A percentile compares a stretch with the other conserved stretches of the same genome.
phyloP scores from a whole-genome alignment of 169 alveolate genomes.

The Plasmodium sp. region DNA sequence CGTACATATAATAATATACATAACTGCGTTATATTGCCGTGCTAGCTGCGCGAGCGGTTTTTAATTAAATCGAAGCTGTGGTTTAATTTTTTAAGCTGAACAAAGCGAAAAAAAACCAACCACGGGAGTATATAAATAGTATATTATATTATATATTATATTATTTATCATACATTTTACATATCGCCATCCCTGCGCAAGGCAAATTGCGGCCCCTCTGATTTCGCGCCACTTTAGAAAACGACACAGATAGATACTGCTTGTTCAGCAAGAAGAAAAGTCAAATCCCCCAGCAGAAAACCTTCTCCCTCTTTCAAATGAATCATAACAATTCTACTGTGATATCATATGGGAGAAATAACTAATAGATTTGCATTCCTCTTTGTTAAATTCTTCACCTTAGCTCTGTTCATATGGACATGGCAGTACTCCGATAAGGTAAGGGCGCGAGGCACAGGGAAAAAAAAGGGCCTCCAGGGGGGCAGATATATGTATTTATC shows the following conservation, averaged over 20 bases:
- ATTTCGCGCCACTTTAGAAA: neutral
- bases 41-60: neutral
- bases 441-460: neutral
- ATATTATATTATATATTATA: neutral
- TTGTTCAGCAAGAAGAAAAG: neutral
- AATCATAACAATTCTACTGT: neutral
- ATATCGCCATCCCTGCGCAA: too few relatives aligned
- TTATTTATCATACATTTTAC: too few relatives aligned
- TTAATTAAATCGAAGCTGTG: neutral
- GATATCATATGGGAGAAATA: neutral
- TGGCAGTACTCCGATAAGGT: neutral
- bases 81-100: neutral
- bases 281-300: neutral
- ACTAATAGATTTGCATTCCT: neutral
- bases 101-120: neutral
- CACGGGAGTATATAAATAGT: neutral
- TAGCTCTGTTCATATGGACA: neutral
- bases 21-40: neutral
- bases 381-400: neutral
- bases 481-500: too few relatives aligned
- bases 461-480: too few relatives aligned
- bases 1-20: neutral
- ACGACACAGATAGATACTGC: neutral
- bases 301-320: neutral
- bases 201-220: too few relatives aligned